Percentiles rank a stretch among this genome's conserved stretches.
Evolutionary conservation across 2,329 filamentous ascomycete genomes (phyloP).

Genomic region (Botrytis fabae): DNA sequence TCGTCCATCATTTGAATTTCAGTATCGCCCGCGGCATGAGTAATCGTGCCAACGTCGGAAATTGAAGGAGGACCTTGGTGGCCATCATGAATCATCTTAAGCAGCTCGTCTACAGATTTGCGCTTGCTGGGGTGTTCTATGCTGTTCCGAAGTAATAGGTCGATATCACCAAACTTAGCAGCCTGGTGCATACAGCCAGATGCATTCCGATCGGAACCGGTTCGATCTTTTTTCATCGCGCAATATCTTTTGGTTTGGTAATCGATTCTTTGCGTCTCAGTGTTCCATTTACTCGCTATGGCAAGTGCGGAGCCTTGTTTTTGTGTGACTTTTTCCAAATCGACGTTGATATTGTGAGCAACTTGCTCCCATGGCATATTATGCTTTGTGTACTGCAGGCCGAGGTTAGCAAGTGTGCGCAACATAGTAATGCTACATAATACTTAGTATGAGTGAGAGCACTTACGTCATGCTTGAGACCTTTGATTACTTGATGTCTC

Average conservation of each 20-base stretch:
- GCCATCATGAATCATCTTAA: neutral
- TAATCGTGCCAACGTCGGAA: neutral
- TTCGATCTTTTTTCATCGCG: neutral
- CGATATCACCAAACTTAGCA: conserved; percentile 14
- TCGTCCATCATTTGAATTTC: neutral
- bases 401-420: neutral
- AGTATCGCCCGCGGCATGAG: neutral
- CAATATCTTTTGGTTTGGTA: neutral
- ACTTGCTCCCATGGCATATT: conserved; percentile 16
- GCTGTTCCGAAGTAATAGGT: neutral
- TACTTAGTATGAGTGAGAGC: rapidly evolving
- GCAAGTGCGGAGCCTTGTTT: neutral
- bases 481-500: conserved; percentile 2
- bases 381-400: conserved; percentile 1
- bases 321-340: conserved; percentile 2
- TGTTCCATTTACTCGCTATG: conserved; percentile 12
- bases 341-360: conserved; percentile 19
- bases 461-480: conserved; percentile 3
- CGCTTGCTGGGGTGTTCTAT: neutral
- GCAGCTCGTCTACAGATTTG: neutral
- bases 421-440: too few relatives aligned
- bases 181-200: conserved; percentile 9
- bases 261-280: neutral
- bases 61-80: neutral
- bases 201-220: neutral